Conservation (phyloP, 495 filamentous ascomycete species). For the Aspergillus homomorphus region DNA sequence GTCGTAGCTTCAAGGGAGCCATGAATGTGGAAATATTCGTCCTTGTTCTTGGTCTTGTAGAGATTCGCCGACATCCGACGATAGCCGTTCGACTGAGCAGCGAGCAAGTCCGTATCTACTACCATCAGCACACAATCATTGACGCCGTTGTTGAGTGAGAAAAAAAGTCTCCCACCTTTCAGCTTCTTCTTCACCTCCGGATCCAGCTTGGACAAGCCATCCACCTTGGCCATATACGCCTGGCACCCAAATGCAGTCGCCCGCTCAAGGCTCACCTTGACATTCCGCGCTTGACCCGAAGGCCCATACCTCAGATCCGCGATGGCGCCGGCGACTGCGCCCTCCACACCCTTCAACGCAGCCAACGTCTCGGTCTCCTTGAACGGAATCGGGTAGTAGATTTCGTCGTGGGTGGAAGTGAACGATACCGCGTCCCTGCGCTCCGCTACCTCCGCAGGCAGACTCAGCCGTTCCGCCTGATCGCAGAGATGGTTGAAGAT, state of each 20-base stretch:
- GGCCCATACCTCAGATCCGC: conserved; percentile 53
- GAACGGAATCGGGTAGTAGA: conserved; percentile 62
- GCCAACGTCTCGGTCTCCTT: conserved; percentile 67
- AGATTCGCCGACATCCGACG: conserved; percentile 72
- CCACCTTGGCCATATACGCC: conserved; percentile 68
- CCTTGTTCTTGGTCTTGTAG: conserved; percentile 63
- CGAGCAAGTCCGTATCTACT: conserved; percentile 66
- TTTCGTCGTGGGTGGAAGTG: conserved; percentile 38
- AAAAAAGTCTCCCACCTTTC: conserved; percentile 49
- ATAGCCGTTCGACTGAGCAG: conserved; percentile 69
- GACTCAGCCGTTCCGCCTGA: conserved; percentile 35
- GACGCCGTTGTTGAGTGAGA: not conserved
- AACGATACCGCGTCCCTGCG: conserved; percentile 41
- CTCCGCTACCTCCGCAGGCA: conserved; percentile 35
- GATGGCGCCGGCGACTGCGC: conserved; percentile 61
- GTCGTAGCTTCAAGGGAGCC: conserved; percentile 69
- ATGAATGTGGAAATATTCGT: conserved; percentile 74
- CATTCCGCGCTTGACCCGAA: conserved; percentile 33
- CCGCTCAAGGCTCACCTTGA: conserved; percentile 61
- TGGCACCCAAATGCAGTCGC: conserved; percentile 67
- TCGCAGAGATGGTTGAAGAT: conserved; percentile 43
- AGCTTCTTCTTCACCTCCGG: conserved; percentile 57
- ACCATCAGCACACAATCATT: conserved; percentile 18
- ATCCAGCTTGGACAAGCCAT: conserved; percentile 64
- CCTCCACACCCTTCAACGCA: conserved; percentile 68